Evolutionary conservation across 2,329 filamentous ascomycete genomes (phyloP), one percentile per base, ranked within the genome.

Genomic region (Penicillium sp.): DNA sequence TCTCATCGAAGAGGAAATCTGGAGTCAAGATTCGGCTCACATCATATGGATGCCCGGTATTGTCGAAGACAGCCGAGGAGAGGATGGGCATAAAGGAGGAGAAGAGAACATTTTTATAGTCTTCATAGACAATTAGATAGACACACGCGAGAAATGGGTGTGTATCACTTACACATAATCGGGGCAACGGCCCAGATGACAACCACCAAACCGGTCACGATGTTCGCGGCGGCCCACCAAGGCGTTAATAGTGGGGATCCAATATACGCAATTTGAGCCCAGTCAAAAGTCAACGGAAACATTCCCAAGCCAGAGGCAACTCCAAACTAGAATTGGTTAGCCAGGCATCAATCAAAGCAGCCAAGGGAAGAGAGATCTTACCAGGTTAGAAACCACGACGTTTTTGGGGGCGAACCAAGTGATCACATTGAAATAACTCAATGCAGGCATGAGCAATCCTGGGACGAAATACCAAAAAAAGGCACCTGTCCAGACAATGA

Each of bases 351-450:
- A n/a, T n/a, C n/a, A 23, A 5, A 32, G 17, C 10, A 37, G 17
- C 13, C 27, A 17, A 13, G 4, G 29, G 13, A 12, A 17, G 30
- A 30, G 5, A 10, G 36, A 58, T 41, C 75, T 56, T 66, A 80
- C 78, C 39, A 96, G 76, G 68, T 95, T 95, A 24, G 91, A 88
- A 37, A 95, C 77, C 3, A 95, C 85, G n/a, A 94, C 88, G 61
- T 88, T 95, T 59, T 91, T 86, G 0, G 91, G 91, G 2, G 89
- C 89, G 69, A 92, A 89, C 90, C 90, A 96, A 12, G 91, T 95
- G 52, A 95, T 78, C 56, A 93, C 87, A 68, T 86, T 95, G 78
- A 95, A 96, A 72, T 93, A 94, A 71, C 89, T 93, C 61, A 96
- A 78, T 0, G 89, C 90, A 6, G 90, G 90, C 77, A 94, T 87